Conservation (phyloP, 2,329 filamentous ascomycete genomes). For the Fusarium circinatum region DNA sequence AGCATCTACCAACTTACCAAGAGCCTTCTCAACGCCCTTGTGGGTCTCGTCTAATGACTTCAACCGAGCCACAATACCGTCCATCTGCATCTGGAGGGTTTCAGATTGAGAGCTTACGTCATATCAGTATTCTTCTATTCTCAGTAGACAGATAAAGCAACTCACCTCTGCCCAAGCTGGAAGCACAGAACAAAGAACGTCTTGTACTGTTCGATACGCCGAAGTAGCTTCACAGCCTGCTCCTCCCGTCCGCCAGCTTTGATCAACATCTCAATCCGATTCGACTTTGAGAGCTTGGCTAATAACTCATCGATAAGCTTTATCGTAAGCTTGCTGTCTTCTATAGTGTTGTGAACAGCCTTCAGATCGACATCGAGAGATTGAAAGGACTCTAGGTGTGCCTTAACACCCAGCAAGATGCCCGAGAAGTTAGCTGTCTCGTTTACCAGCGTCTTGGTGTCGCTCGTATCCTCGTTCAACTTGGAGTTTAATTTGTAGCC, state of each 20-base stretch:
- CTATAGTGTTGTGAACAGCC: fast-evolving
- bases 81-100: fast-evolving
- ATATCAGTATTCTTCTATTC: not conserved
- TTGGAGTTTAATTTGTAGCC: not conserved
- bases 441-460: not conserved
- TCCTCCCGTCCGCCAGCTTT: not conserved
- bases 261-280: not conserved
- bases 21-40: fast-evolving
- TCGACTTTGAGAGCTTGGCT: not conserved
- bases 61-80: fast-evolving
- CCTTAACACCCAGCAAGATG: not conserved
- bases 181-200: not conserved
- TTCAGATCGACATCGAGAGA: not conserved
- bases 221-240: fast-evolving
- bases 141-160: no score
- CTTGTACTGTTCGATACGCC: not conserved
- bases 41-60: fast-evolving
- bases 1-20: fast-evolving
- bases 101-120: fast-evolving
- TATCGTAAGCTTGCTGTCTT: not conserved
- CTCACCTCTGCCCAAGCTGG: not conserved
- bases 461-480: not conserved
- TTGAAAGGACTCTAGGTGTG: not conserved
- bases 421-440: not conserved
- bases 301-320: not conserved